Percentiles rank a stretch among this genome's conserved stretches.
These are phyloP conservation scores for Auxenochlorella pyrenoidosa DNA, from an alignment of 139 green algal species.

Conservation along the genomic window DNA sequence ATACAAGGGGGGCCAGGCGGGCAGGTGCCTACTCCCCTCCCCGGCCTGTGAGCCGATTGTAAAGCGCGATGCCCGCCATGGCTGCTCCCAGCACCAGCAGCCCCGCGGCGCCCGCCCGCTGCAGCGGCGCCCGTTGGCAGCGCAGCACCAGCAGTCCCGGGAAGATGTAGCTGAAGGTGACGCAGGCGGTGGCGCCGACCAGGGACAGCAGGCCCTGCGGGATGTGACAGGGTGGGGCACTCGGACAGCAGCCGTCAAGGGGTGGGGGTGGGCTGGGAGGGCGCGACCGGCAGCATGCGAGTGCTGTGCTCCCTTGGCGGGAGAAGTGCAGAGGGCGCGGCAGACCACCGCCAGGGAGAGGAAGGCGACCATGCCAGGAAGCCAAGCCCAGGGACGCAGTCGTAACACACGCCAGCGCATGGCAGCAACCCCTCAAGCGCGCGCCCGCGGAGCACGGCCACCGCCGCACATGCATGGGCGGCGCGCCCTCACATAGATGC, in stretches of 20 bases:
- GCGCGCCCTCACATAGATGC: slow-evolving; percentile 26
- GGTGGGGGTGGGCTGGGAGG: no score
- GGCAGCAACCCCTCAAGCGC: neutral
- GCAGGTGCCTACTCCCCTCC: neutral
- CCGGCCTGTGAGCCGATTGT: neutral
- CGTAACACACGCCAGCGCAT: neutral
- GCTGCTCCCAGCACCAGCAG: slow-evolving; percentile 9
- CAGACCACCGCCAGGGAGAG: no score
- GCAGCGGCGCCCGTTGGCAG: neutral
- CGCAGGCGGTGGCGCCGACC: slow-evolving; percentile 48
- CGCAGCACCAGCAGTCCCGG: slow-evolving; percentile 27
- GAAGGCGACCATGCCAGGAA: no score
- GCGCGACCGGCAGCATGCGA: no score
- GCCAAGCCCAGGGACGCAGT: no score
- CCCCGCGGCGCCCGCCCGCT: neutral
- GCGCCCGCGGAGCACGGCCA: neutral
- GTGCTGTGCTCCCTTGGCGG: no score
- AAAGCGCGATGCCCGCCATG: slow-evolving; percentile 26
- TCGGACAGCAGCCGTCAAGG: neutral
- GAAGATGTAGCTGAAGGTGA: slow-evolving; percentile 51
- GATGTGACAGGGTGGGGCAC: no score
- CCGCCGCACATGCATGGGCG: neutral
- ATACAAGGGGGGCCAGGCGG: no score
- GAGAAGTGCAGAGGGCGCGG: no score
- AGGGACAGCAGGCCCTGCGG: slow-evolving; percentile 15